These are phyloP conservation scores for Eucalyptus curtisii DNA, from an alignment of 345 rosid species.

Conservation along the genomic window DNA sequence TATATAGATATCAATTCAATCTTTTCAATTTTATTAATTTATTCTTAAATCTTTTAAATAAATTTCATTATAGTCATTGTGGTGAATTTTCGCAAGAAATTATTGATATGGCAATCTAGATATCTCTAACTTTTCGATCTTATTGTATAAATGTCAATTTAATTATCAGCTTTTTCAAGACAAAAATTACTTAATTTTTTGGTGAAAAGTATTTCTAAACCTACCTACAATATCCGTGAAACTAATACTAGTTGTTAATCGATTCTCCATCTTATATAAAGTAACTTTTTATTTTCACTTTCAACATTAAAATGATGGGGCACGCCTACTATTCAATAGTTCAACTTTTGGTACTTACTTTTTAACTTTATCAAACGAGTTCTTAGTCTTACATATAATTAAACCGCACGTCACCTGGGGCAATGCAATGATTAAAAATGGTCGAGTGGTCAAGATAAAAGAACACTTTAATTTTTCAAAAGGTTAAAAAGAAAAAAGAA, in stretches of 20 bases:
- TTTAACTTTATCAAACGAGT: neutral
- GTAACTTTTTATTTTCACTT: neutral
- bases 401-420: neutral
- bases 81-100: no score
- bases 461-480: neutral
- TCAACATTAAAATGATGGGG: neutral
- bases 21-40: no score
- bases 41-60: no score
- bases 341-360: neutral
- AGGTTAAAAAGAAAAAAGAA: neutral
- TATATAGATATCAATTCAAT: no score
- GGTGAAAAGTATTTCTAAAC: neutral
- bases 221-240: neutral
- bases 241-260: neutral
- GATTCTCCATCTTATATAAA: neutral
- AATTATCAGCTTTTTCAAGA: neutral
- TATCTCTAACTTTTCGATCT: no score
- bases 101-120: neutral
- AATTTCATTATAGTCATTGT: no score
- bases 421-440: neutral
- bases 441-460: neutral
- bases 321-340: neutral
- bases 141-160: no score
- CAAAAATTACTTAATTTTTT: neutral
- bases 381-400: neutral